These are phyloP conservation scores for Babesia gibsoni DNA, from an alignment of 169 alveolate species.

Conservation along the genomic window DNA sequence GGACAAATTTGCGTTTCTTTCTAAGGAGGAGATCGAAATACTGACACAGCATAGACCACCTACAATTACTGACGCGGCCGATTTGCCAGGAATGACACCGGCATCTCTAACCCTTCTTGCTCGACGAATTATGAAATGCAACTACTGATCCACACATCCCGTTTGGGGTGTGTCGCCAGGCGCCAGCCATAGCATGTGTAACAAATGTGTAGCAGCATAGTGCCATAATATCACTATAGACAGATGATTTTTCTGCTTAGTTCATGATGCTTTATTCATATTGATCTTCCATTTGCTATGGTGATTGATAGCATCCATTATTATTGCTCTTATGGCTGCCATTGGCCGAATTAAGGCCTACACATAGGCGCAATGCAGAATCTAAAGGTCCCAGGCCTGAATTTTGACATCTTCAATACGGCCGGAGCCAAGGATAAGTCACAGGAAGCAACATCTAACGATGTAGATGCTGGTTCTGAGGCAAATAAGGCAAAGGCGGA, in stretches of 20 bases:
- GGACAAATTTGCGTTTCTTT: constrained; percentile 54
- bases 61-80: constrained; percentile 66
- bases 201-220: background rate
- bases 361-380: background rate
- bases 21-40: constrained; percentile 78
- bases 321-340: no score
- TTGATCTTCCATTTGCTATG: no score
- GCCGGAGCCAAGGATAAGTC: background rate
- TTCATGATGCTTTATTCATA: no score
- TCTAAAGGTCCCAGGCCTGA: constrained; percentile 22
- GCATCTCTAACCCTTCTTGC: constrained; percentile 36
- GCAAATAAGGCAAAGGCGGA: constrained; percentile 2
- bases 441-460: background rate
- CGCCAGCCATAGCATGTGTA: constrained; percentile 35
- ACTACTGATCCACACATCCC: background rate
- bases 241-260: no score
- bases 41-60: constrained; percentile 66
- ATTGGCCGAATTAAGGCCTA: background rate
- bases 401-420: constrained; percentile 3
- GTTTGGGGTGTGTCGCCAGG: constrained; percentile 8
- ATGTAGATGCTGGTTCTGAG: background rate
- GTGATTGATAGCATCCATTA: no score
- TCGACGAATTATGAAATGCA: background rate
- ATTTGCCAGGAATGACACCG: constrained; percentile 73
- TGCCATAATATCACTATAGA: background rate